phyloP scores from a whole-genome alignment of 2,329 filamentous ascomycete genomes.

The Alternaria panax region DNA sequence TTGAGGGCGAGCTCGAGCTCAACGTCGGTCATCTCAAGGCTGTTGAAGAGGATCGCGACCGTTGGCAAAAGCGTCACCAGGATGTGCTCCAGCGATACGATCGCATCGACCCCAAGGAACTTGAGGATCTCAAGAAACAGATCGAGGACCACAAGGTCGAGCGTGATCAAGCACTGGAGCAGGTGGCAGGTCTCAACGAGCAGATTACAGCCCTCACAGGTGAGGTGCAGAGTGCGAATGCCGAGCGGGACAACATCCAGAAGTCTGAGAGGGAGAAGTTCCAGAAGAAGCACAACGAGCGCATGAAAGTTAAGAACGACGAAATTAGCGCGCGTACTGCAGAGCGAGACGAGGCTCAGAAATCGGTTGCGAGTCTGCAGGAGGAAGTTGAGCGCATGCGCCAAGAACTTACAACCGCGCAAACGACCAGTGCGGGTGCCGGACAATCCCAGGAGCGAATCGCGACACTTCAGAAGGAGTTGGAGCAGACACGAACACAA shows the following conservation, averaged over 20 bases:
- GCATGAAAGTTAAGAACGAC: slow-evolving; percentile 52
- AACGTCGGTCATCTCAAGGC: slow-evolving; percentile 89
- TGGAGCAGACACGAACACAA: slow-evolving; percentile 29
- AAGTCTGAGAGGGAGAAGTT: slow-evolving; percentile 62
- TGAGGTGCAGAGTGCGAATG: slow-evolving; percentile 20
- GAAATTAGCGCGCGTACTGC: slow-evolving; percentile 59
- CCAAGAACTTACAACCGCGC: slow-evolving; percentile 27
- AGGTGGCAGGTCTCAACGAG: slow-evolving; percentile 58
- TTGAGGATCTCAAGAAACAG: slow-evolving; percentile 85
- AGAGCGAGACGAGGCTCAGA: slow-evolving; percentile 69
- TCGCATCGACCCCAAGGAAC: slow-evolving; percentile 89
- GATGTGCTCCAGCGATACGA: slow-evolving; percentile 97
- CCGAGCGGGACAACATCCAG: slow-evolving; percentile 17
- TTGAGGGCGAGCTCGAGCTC: slow-evolving; percentile 81
- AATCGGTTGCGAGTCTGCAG: slow-evolving; percentile 29
- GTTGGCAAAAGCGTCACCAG: slow-evolving; percentile 95
- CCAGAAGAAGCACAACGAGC: slow-evolving; percentile 45
- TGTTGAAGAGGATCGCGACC: slow-evolving; percentile 87
- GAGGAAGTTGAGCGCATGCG: slow-evolving; percentile 69
- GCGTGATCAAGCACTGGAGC: slow-evolving; percentile 59
- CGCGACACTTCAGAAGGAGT: slow-evolving; percentile 57
- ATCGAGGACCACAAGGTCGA: slow-evolving; percentile 66
- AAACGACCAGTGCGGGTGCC: slow-evolving; percentile 24
- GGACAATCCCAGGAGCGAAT: slow-evolving; percentile 63
- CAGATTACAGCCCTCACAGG: slow-evolving; percentile 51